phyloP scores from a whole-genome alignment of 352 stramenopile genomes.

The Lagenidium giganteum region DNA sequence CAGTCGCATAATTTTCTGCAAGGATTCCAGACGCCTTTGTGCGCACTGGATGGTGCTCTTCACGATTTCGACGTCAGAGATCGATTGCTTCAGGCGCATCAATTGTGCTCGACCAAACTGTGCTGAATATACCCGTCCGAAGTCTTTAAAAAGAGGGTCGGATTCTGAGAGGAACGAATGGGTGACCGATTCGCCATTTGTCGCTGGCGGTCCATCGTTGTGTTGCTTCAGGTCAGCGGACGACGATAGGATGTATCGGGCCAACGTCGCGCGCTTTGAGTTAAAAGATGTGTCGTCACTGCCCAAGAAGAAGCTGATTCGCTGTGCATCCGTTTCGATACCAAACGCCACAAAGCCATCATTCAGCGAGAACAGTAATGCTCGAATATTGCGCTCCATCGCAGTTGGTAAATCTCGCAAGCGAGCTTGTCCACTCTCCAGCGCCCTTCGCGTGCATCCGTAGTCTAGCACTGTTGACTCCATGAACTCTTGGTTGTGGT shows the following conservation, averaged over 20 bases:
- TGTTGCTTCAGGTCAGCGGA: background rate
- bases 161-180: constrained; percentile 52
- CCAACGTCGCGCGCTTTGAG: constrained; percentile 33
- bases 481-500: too few relatives aligned
- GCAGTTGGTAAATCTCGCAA: constrained; percentile 13
- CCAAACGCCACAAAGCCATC: constrained; percentile 66
- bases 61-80: constrained; percentile 39
- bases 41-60: constrained; percentile 41
- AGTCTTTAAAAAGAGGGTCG: constrained; percentile 46
- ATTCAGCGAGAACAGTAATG: constrained; percentile 56
- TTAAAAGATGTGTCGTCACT: constrained; percentile 33
- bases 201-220: background rate
- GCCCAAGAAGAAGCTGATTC: constrained; percentile 67
- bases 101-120: constrained; percentile 35
- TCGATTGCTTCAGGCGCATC: constrained; percentile 30
- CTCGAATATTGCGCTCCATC: constrained; percentile 33
- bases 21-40: constrained; percentile 51
- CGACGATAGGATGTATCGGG: constrained; percentile 36
- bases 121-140: constrained; percentile 34
- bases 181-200: background rate
- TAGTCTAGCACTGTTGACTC: constrained; percentile 14
- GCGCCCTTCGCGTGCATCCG: constrained; percentile 22
- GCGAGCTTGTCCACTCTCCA: constrained; percentile 34
- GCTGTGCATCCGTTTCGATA: constrained; percentile 59
- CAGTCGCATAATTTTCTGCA: constrained; percentile 78